These are phyloP conservation scores for Aspergillus chevalieri DNA, from an alignment of 2,329 filamentous ascomycete genomes.

Conservation along the genomic window DNA sequence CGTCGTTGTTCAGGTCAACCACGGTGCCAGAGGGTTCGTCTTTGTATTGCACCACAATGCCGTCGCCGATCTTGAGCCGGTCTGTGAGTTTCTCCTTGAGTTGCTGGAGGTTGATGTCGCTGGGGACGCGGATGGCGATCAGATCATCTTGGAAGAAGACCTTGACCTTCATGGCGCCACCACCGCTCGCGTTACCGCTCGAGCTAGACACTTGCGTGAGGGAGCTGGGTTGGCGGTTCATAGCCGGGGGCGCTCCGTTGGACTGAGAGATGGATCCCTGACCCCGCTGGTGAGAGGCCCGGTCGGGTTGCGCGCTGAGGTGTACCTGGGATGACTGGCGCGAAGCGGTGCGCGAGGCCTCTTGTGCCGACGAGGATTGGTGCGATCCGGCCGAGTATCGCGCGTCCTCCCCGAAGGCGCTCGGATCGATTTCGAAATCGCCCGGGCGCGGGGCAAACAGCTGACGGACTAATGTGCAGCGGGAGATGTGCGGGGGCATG, in stretches of 20 bases:
- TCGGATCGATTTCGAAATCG: conserved; percentile 86
- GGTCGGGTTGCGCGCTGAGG: conserved; percentile 45
- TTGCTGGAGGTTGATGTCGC: conserved; percentile 69
- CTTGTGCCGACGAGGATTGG: conserved; percentile 56
- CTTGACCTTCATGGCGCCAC: conserved; percentile 77
- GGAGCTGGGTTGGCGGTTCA: conserved; percentile 49
- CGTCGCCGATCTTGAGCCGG: conserved; percentile 70
- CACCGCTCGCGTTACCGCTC: conserved; percentile 23
- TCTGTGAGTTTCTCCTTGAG: conserved; percentile 80
- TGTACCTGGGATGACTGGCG: conserved; percentile 61
- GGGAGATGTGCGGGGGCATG: conserved; percentile 77
- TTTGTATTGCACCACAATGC: conserved; percentile 75
- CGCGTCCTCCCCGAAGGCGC: conserved; percentile 60
- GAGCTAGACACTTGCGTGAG: conserved; percentile 41
- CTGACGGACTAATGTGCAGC: conserved; percentile 75
- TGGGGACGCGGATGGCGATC: conserved; percentile 82
- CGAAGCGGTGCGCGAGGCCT: conserved; percentile 55
- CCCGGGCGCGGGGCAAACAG: conserved; percentile 87
- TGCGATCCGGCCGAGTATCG: conserved; percentile 66
- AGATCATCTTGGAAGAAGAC: conserved; percentile 88
- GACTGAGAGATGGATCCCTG: conserved; percentile 27
- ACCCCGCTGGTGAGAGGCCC: conserved; percentile 35
- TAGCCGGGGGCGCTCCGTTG: conserved; percentile 36
- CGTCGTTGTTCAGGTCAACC: conserved; percentile 68
- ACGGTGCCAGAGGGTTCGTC: conserved; percentile 74